phyloP scores from a whole-genome alignment of 2,329 filamentous ascomycete genomes.

The Calycina marina region DNA sequence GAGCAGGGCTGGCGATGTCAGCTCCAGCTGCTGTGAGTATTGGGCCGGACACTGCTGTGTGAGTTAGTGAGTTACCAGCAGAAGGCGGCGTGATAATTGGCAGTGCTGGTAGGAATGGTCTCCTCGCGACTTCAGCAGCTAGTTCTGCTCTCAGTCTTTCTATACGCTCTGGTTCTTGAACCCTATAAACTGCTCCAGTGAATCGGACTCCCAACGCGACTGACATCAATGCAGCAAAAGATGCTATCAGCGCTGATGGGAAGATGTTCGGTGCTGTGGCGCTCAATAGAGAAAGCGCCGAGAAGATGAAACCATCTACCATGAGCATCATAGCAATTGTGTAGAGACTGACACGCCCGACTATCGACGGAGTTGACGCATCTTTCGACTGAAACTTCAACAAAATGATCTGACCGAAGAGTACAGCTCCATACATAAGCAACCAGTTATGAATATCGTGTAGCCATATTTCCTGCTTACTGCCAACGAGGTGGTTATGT shows the following conservation, averaged over 20 bases:
- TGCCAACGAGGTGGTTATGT: conserved; percentile 40
- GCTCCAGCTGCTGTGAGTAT: conserved; percentile 16
- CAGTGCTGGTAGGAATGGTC: conserved; percentile 10
- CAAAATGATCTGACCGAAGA: conserved; percentile 45
- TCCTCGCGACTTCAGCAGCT: conserved; percentile 15
- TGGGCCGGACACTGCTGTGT: conserved; percentile 9
- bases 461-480: conserved; percentile 46
- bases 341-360: conserved; percentile 50
- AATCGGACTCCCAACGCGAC: conserved; percentile 44
- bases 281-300: conserved; percentile 39
- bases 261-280: conserved; percentile 39
- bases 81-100: conserved; percentile 13
- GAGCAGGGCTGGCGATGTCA: conserved; percentile 8
- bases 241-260: conserved; percentile 40
- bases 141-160: conserved; percentile 18
- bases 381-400: conserved; percentile 52
- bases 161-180: conserved; percentile 43
- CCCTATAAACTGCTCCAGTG: conserved; percentile 42
- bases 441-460: conserved; percentile 44
- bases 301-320: conserved; percentile 45
- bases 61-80: not conserved
- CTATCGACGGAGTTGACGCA: conserved; percentile 51
- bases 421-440: conserved; percentile 37
- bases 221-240: conserved; percentile 37
- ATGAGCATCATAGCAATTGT: conserved; percentile 47